Percentiles rank a stretch among this genome's conserved stretches.
Evolutionary conservation across 495 filamentous ascomycete genomes (phyloP).

Genomic region (Hypoxylon intermedium): DNA sequence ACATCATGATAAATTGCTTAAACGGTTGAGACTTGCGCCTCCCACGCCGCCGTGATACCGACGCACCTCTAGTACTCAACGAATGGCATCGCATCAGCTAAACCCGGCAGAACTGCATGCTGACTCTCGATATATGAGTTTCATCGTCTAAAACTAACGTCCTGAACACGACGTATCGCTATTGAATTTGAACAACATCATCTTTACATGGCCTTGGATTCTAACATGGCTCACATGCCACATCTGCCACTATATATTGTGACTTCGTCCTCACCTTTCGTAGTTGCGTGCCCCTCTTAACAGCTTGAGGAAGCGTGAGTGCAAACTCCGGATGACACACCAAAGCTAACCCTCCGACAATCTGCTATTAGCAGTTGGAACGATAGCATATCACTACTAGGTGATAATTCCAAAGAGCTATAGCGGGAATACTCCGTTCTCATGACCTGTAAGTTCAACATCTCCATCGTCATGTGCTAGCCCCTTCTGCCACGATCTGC

Average conservation of each 20-base stretch:
- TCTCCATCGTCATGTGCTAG: slow-evolving; percentile 11
- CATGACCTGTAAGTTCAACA: slow-evolving; percentile 13
- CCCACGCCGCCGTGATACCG: slow-evolving; percentile 16
- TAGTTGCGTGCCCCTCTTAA: not conserved
- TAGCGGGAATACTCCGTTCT: not conserved
- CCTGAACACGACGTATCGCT: slow-evolving; percentile 8
- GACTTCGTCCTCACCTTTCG: not conserved
- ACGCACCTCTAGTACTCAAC: slow-evolving; percentile 5
- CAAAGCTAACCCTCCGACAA: slow-evolving; percentile 1
- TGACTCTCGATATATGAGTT: slow-evolving; percentile 9
- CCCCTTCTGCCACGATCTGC: slow-evolving; percentile 4
- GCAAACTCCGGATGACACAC: slow-evolving; percentile 15
- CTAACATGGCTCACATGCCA: slow-evolving; percentile 1
- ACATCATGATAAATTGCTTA: slow-evolving; percentile 1
- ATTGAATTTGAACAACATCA: slow-evolving; percentile 12
- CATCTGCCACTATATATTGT: slow-evolving; percentile 8
- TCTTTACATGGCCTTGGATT: no score
- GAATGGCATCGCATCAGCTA: slow-evolving; percentile 11
- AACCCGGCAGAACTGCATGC: slow-evolving; percentile 13
- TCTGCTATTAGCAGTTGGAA: slow-evolving; percentile 9
- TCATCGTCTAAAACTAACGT: slow-evolving; percentile 5
- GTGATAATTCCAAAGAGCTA: slow-evolving; percentile 23
- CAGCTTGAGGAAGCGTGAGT: not conserved
- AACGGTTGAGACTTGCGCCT: slow-evolving; percentile 7
- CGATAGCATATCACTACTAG: slow-evolving; percentile 17